Base-by-base conservation (phyloP, 2,329 filamentous ascomycete species). In the Byssothecium circinans region DNA sequence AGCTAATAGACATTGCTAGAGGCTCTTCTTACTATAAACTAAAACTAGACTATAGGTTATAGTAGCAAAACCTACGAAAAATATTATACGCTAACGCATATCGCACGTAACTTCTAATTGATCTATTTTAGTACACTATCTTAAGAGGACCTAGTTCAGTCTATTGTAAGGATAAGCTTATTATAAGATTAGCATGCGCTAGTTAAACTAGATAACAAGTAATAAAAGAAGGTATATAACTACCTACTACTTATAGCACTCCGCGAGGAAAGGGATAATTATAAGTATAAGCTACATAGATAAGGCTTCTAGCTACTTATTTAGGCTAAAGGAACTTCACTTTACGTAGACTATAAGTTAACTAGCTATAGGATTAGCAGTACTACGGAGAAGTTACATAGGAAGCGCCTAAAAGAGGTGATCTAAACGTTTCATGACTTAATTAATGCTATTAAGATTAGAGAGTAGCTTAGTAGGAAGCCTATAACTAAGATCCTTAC, bases 71-170 rank as follows among this genome's bases (percentile, higher is more conserved):
- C 33, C 46, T 57, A 57, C 35, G 38, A 57, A 32, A 57, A 48
- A 41, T 53, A 53, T 38, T 56, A 56, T 36, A 56, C 46, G 36
- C 52, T 25, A 47, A 57, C 47, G 17, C 34, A 57, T 48, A 54
- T 58, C 41, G 35, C 45, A 19, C 39, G 42, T 29, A 34, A 58
- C 44, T 58, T 56, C 34, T 23, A 58, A 32, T 45, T 45, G 27
- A 54, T 56, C 43, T 58, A 58, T 45, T 58, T 58, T 49, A 22
- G 45, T 38, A 58, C 44, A 41, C 46, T 40, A 22, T 45, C 19
- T 43, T 41, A 58, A 49, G 50, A 54, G 22, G 39, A 48, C 25
- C 52, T 60, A 18, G 56, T 60, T 32, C 14, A 51, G 48, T 57
- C 54, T 43, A 41, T 60, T 41, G 44, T 43, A 38, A 39, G 48